These are phyloP conservation scores for Camelina hispida DNA, from an alignment of 345 rosid genomes.

Conservation along the genomic window DNA sequence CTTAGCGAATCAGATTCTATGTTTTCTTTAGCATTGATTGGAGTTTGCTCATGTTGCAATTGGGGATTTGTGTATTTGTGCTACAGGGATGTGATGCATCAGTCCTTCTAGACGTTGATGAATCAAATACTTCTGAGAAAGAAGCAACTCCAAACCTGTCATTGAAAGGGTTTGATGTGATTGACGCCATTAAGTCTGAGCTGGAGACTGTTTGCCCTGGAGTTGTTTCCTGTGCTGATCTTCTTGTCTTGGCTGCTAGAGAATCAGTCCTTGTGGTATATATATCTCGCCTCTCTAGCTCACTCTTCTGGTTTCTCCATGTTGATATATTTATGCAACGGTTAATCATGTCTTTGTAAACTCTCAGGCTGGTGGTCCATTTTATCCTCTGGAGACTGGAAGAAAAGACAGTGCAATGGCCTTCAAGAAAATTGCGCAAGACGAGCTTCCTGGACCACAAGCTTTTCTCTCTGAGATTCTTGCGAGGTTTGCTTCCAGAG, in stretches of 20 bases:
- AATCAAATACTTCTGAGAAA: constrained; percentile 59
- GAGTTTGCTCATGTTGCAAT: background rate
- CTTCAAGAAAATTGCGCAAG: constrained; percentile 50
- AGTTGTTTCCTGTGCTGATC: constrained; percentile 75
- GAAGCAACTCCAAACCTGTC: constrained; percentile 59
- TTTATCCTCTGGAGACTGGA: constrained; percentile 70
- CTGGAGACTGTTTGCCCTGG: constrained; percentile 68
- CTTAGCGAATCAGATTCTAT: background rate
- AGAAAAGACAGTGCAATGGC: constrained; percentile 58
- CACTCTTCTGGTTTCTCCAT: background rate
- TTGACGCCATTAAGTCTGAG: constrained; percentile 65
- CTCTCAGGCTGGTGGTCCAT: constrained; percentile 78
- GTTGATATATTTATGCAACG: constrained; percentile 1
- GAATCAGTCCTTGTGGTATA: constrained; percentile 61
- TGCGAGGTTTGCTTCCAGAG: constrained; percentile 60
- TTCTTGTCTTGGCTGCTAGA: constrained; percentile 73
- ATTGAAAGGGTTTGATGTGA: constrained; percentile 66
- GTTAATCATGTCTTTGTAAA: constrained; percentile 18
- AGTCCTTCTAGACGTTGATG: constrained; percentile 55
- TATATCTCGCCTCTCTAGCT: constrained; percentile 22
- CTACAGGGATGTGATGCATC: constrained; percentile 80
- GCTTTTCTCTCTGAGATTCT: constrained; percentile 55
- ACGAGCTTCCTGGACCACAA: constrained; percentile 66
- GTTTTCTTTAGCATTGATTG: background rate
- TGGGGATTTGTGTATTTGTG: background rate